Evolutionary conservation across 2,329 filamentous ascomycete genomes (phyloP), one percentile per base, ranked within the genome.

Genomic region (Gnomoniopsis smithogilvyi): DNA sequence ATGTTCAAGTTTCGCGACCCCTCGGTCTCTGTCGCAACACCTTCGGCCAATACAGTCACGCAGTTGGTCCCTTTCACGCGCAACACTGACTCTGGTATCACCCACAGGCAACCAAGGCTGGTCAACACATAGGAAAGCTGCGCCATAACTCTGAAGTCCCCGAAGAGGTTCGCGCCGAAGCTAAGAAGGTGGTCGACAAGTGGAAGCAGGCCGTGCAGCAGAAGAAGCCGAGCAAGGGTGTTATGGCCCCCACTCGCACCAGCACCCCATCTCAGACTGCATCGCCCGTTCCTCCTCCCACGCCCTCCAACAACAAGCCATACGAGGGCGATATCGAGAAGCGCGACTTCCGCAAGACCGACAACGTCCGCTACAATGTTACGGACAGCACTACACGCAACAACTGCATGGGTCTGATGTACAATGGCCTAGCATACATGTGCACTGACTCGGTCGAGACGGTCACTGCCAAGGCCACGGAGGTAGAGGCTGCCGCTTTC

Each of bases 341-440:
- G 79, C 87, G 95, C 67, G 91, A 85, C 66, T 91, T 88, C 66
- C 91, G 88, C 78, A 88, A 89, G 67, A 82, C 80, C n/a, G 95
- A 98, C 72, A 87, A 88, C 45, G 86, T 96, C 55, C 87, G 93
- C 67, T 84, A 85, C 67, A 85, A 88, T 64, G 84, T 92, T 54
- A 97, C 92, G 17, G 86, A 86, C 51, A 87, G 89, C 61, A 77
- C 81, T 59, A 83, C 84, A 21, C 89, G 95, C 60, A 91, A 98
- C 77, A 89, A 86, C 69, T 96, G 91, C 72, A 87, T 97, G 63
- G 92, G 92, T 52, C 83, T 99, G 47, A 84, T 99, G 73, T 99
- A 98, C 78, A 95, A 99, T 68, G 95, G 93, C 17, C 81, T 99
- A 19, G 83, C 84, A 7, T 88, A 79, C 70, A 82, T 83, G 63